Percentiles rank a stretch among this genome's conserved stretches.
Conservation (phyloP, 768 basidiomycete genomes). For the Boletus eberwhitei region DNA sequence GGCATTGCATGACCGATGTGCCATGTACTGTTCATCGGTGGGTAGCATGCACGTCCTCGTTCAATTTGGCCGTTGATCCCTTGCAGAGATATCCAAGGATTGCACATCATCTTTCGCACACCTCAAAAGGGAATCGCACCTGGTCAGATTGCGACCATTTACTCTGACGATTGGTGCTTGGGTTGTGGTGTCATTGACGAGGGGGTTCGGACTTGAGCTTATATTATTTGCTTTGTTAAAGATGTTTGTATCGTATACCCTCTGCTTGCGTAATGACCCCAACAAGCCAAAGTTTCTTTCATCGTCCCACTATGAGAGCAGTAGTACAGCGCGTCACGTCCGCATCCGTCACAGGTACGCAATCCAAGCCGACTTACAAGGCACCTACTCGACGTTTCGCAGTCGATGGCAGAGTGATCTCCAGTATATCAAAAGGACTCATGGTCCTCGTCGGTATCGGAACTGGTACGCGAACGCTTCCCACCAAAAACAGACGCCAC, state of each 20-base stretch:
- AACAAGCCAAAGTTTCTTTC: background rate
- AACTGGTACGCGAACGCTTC: constrained; percentile 46
- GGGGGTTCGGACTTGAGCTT: constrained; percentile 12
- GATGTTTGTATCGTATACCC: background rate
- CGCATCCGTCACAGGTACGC: constrained; percentile 79
- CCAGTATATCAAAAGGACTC: constrained; percentile 78
- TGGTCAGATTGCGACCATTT: constrained; percentile 80
- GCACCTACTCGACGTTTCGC: constrained; percentile 4
- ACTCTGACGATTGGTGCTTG: constrained; percentile 73
- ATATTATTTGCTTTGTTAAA: background rate
- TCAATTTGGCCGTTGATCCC: constrained; percentile 2
- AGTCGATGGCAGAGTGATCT: constrained; percentile 82
- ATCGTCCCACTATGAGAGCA: constrained; percentile 60
- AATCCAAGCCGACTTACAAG: background rate
- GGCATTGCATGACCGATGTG: constrained; percentile 64
- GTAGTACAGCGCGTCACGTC: constrained; percentile 80
- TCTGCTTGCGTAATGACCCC: background rate
- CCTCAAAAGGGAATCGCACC: constrained; percentile 68
- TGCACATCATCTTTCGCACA: constrained; percentile 49
- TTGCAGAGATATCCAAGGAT: constrained; percentile 23
- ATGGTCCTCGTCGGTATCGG: constrained; percentile 92
- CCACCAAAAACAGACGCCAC: background rate
- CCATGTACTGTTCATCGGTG: constrained; percentile 53
- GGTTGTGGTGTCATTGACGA: constrained; percentile 71
- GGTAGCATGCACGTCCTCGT: constrained; percentile 11